Base-by-base conservation (phyloP, 176 grass and related monocot species). In the Metroxylon sagu region DNA sequence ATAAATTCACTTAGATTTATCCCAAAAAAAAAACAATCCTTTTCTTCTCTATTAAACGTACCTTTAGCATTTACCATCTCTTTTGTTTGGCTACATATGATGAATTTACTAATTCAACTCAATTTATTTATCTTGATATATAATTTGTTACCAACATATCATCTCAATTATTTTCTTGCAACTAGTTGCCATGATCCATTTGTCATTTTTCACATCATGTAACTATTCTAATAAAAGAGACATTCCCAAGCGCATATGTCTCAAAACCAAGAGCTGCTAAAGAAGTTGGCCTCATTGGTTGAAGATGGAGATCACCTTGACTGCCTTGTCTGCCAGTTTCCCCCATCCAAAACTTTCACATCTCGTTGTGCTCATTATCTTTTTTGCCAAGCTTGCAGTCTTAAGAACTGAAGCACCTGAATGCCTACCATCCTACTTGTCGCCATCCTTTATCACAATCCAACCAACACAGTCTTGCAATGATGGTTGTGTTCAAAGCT, bases 281-380 rank as follows among this genome's bases (percentile, higher is more conserved):
- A 97, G 78, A 97, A 97, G 73, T 70, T 97, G n/a, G 84, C 80
- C 4, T 91, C 70, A 15, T 64, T 97, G 77, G 83, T 88, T 53
- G 78, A 85, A 49, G 92, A 97, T 53, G 87, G 92, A 78, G 92
- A 97, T 61, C 87, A 97, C 70, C 91, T 97, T 1, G 87, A 97
- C 39, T 97, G 87, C 69, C 87, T 87, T 29, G 80, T 97, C 56
- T 97, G 92, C 72, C 79, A 91, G 29, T 88, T 72, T 67, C 92
- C 92, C 43, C 92, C 92, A 39, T 56, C 62, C 18, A 91, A 77
- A 85, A 85, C 81, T 39, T 53, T 91, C 26, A 91, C 91, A 71
- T 91, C 87, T n/a, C 79, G 72, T 35, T 91, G 92, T 72, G 63
- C 78, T 54, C 92, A 97, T 58, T 58, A 85, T 23, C 21, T 97